Evolutionary conservation across 78 protist species (phyloP).

Genomic region (Dictyostelium capitatum): DNA sequence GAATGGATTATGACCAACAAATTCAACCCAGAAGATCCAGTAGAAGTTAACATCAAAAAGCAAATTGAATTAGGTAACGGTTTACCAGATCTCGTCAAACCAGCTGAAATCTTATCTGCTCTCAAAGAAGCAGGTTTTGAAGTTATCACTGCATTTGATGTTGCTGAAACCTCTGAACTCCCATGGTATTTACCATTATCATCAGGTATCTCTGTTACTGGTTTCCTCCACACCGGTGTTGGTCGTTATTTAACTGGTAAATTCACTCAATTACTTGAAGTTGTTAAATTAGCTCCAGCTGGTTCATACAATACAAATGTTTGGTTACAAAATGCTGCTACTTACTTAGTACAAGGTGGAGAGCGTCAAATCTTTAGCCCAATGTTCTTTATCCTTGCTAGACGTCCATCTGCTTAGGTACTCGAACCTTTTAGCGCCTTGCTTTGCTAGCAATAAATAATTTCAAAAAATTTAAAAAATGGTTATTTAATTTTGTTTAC

Average conservation of each 20-base stretch:
- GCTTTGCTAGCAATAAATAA: too few species aligned
- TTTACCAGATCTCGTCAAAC: slow-evolving; percentile 86
- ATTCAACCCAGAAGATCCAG: slow-evolving; percentile 84
- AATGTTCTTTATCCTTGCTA: slow-evolving; percentile 74
- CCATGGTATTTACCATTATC: slow-evolving; percentile 85
- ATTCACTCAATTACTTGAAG: slow-evolving; percentile 56
- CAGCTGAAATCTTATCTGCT: slow-evolving; percentile 52
- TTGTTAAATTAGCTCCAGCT: slow-evolving; percentile 67
- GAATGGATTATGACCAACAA: slow-evolving; percentile 93
- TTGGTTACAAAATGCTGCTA: slow-evolving; percentile 89
- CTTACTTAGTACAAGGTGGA: slow-evolving; percentile 90
- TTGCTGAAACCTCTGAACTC: slow-evolving; percentile 68
- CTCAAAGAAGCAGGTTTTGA: slow-evolving; percentile 89
- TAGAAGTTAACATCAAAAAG: slow-evolving; percentile 83
- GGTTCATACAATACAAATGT: slow-evolving; percentile 73
- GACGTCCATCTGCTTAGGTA: too few species aligned
- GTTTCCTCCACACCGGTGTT: slow-evolving; percentile 82
- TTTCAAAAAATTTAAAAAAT: too few species aligned
- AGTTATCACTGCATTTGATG: slow-evolving; percentile 65
- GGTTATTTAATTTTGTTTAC: too few species aligned
- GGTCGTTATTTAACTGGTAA: slow-evolving; percentile 82
- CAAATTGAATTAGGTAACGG: slow-evolving; percentile 93
- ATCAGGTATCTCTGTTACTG: slow-evolving; percentile 55
- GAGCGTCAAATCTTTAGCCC: slow-evolving; percentile 88
- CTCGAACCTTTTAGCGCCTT: too few species aligned